These are phyloP conservation scores for Botrytis tulipae DNA, from an alignment of 2,329 filamentous ascomycete species.

Conservation along the genomic window DNA sequence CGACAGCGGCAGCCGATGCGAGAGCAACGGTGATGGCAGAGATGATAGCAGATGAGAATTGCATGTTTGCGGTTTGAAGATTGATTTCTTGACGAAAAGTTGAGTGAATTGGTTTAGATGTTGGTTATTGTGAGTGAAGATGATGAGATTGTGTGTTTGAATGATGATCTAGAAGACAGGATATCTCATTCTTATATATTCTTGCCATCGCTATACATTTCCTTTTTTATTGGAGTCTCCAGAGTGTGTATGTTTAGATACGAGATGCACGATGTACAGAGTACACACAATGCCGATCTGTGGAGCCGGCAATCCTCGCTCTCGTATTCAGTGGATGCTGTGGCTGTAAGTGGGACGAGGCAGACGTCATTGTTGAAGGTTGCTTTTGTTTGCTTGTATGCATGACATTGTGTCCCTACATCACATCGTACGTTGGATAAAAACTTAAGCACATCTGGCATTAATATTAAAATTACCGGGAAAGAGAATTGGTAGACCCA, in stretches of 20 bases:
- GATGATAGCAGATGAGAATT: not conserved
- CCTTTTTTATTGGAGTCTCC: not conserved
- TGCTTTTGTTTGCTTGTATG: not conserved
- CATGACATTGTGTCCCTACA: not conserved
- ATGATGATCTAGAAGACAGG: not conserved
- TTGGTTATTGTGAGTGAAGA: not conserved
- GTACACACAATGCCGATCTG: not conserved
- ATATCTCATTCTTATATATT: not conserved
- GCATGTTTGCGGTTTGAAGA: not conserved
- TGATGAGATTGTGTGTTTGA: not conserved
- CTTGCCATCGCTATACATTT: not conserved
- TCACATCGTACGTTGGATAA: not conserved
- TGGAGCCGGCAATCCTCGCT: constrained; percentile 37
- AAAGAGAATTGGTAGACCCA: not conserved
- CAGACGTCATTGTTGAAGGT: not conserved
- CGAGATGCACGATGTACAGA: not conserved
- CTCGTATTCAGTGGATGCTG: constrained; percentile 43
- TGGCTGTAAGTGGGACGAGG: not conserved
- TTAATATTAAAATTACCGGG: not conserved
- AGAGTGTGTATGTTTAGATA: not conserved
- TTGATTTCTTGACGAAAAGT: constrained; percentile 2
- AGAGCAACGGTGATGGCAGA: constrained; percentile 10
- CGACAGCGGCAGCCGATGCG: not conserved
- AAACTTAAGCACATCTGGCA: not conserved
- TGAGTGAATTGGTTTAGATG: not conserved